phyloP scores from a whole-genome alignment of 345 rosid species.

The Populus ilicifolia region DNA sequence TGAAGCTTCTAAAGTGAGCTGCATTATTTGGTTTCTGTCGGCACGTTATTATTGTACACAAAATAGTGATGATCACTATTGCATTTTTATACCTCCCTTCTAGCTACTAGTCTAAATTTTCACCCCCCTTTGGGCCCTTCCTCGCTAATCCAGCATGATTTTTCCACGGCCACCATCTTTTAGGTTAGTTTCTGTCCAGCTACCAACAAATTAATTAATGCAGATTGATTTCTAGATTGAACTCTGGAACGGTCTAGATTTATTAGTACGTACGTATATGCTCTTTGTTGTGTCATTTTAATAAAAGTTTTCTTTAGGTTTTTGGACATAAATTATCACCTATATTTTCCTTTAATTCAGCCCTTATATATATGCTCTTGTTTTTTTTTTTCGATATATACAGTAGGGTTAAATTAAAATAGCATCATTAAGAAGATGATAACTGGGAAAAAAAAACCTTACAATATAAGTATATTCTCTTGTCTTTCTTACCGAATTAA shows the following conservation, averaged over 20 bases:
- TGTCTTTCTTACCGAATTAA: not conserved
- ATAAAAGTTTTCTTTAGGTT: too few species aligned
- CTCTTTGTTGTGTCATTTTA: not conserved
- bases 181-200: not conserved
- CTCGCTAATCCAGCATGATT: not conserved
- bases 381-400: too few species aligned
- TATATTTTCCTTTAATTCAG: too few species aligned
- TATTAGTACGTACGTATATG: too few species aligned
- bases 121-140: not conserved
- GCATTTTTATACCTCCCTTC: not conserved
- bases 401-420: too few species aligned
- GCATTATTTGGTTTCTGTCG: constrained; percentile 2
- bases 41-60: not conserved
- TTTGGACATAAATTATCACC: not conserved
- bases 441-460: too few species aligned
- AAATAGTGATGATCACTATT: not conserved
- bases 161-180: not conserved
- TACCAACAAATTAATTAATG: not conserved
- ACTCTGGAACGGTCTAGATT: not conserved
- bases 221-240: not conserved
- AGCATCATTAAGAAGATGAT: too few species aligned
- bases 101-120: too few species aligned
- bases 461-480: too few species aligned
- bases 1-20: constrained; percentile 12
- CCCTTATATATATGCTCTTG: too few species aligned